Percentiles rank a stretch among this genome's conserved stretches.
Evolutionary conservation across 352 stramenopile genomes (phyloP).

Genomic region (Plasmopara viticola): DNA sequence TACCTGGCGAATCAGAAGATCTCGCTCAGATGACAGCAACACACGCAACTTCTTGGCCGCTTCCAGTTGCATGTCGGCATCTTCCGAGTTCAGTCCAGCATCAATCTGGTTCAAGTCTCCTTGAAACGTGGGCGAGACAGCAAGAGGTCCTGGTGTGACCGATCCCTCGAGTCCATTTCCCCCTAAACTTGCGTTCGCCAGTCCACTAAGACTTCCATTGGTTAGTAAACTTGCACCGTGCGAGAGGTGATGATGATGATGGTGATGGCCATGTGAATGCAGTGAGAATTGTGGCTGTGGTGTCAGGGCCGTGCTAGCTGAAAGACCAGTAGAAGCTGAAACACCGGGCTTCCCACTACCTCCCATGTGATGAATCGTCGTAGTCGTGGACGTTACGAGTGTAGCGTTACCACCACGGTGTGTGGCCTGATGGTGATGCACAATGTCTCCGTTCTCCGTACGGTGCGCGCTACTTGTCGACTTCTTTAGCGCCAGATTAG

Average conservation of each 20-base stretch:
- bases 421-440: slow-evolving; percentile 73
- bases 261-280: slow-evolving; percentile 42
- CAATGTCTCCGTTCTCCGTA: slow-evolving; percentile 68
- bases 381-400: slow-evolving; percentile 71
- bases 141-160: slow-evolving; percentile 20
- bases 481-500: slow-evolving; percentile 42
- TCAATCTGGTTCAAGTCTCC: slow-evolving; percentile 81
- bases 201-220: slow-evolving; percentile 38
- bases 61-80: slow-evolving; percentile 76
- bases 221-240: slow-evolving; percentile 38
- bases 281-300: slow-evolving; percentile 46
- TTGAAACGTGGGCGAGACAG: slow-evolving; percentile 59
- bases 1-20: slow-evolving; percentile 83
- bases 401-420: slow-evolving; percentile 63
- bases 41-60: slow-evolving; percentile 84
- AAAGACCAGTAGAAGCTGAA: neutral
- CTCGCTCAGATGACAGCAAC: slow-evolving; percentile 73
- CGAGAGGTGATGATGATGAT: slow-evolving; percentile 49
- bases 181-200: slow-evolving; percentile 21
- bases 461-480: slow-evolving; percentile 44
- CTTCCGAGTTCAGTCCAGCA: slow-evolving; percentile 69
- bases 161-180: slow-evolving; percentile 30
- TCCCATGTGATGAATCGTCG: slow-evolving; percentile 63
- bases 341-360: slow-evolving; percentile 13
- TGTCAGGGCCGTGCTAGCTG: slow-evolving; percentile 9